Evolutionary conservation across 371 early-diverging fungal genomes (phyloP).

Genomic region (Mucor ambiguus): DNA sequence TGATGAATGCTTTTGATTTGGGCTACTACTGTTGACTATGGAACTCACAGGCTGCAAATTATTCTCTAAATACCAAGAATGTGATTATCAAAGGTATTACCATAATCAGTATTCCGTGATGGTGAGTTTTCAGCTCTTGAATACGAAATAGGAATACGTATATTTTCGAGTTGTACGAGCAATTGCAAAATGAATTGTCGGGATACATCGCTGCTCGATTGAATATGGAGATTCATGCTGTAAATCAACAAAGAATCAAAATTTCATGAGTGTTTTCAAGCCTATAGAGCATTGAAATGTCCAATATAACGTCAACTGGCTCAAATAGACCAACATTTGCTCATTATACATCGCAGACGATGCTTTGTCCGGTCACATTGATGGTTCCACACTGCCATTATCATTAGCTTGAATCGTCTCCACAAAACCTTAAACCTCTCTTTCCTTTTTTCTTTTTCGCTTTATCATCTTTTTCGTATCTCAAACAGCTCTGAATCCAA

Average conservation of each 20-base stretch:
- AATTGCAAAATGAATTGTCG: neutral
- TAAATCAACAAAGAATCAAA: neutral
- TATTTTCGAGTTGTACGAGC: neutral
- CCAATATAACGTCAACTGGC: neutral
- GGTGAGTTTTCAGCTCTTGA: neutral
- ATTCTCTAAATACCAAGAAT: neutral
- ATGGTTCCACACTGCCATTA: slow-evolving; percentile 1
- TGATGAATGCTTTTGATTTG: neutral
- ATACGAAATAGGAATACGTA: neutral
- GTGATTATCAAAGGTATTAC: neutral
- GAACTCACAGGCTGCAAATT: neutral
- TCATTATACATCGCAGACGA: neutral
- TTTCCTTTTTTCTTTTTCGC: neutral
- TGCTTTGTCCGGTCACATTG: neutral
- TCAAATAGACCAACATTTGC: neutral
- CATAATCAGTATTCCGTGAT: neutral
- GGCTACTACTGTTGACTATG: neutral
- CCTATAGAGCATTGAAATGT: too few relatives aligned
- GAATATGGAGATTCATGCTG: neutral
- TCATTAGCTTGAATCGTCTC: neutral
- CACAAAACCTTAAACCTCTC: neutral
- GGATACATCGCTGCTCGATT: neutral
- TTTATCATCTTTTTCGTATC: neutral
- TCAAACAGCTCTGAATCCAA: neutral
- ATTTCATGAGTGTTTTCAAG: too few relatives aligned